These are phyloP conservation scores for Cinchona pubescens DNA, from an alignment of 257 asterid species.

Conservation along the genomic window DNA sequence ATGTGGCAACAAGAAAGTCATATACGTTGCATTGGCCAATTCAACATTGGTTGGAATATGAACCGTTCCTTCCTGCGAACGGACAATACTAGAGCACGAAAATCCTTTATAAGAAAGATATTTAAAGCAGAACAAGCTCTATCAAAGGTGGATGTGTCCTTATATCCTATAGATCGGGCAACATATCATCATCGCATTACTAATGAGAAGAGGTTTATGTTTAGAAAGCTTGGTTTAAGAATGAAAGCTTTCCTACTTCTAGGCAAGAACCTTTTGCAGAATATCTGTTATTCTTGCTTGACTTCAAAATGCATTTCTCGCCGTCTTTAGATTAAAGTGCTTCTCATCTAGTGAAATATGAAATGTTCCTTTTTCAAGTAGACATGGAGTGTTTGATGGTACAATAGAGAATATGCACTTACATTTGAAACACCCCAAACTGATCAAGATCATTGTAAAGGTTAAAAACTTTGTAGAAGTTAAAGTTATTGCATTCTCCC, in stretches of 20 bases:
- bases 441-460: constrained; percentile 81
- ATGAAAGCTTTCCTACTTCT: constrained; percentile 98
- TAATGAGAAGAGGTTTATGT: constrained; percentile 96
- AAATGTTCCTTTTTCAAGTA: constrained; percentile 51
- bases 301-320: neutral
- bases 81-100: too few species aligned
- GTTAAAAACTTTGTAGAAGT: constrained; percentile 71
- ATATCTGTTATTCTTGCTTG: constrained; percentile 14
- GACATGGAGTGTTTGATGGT: constrained; percentile 98
- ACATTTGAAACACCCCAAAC: constrained; percentile 95
- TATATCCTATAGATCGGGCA: constrained; percentile 58
- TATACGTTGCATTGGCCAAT: too few species aligned
- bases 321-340: neutral
- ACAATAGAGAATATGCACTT: constrained; percentile 99
- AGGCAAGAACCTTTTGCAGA: constrained; percentile 42
- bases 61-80: too few species aligned
- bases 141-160: constrained; percentile 72
- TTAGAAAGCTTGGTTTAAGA: constrained; percentile 91
- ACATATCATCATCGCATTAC: constrained; percentile 71
- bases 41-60: too few species aligned
- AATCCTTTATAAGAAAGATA: too few species aligned
- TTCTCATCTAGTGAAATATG: constrained; percentile 11
- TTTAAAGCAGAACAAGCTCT: constrained; percentile 71
- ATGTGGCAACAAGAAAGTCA: too few species aligned
- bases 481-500: constrained; percentile 71